These are phyloP conservation scores for Trypanosoma avium DNA, from an alignment of 208 protist species.

Conservation along the genomic window DNA sequence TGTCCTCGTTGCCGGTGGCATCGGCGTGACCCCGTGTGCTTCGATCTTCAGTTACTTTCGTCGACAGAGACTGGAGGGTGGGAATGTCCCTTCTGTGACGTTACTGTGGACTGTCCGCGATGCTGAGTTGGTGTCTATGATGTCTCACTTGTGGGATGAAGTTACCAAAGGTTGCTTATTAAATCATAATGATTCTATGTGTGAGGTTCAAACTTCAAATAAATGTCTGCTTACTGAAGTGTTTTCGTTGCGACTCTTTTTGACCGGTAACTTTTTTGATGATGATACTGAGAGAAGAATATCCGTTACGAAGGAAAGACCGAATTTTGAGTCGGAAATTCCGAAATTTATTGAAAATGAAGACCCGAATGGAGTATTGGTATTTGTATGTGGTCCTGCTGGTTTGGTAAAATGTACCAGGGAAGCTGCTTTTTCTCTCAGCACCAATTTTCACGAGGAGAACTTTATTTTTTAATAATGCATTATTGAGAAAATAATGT, in stretches of 20 bases:
- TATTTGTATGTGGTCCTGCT: constrained; percentile 42
- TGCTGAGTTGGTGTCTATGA: constrained; percentile 17
- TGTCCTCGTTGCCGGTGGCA: constrained; percentile 47
- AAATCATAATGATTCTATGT: background rate
- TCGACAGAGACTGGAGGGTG: background rate
- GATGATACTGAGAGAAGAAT: background rate
- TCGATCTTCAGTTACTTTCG: constrained; percentile 37
- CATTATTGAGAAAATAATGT: background rate
- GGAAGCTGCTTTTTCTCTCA: constrained; percentile 14
- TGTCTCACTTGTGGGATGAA: constrained; percentile 20
- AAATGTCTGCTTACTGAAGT: background rate
- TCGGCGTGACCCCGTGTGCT: constrained; percentile 46
- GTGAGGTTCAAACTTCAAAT: background rate
- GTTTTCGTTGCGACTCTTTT: background rate
- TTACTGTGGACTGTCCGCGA: constrained; percentile 25
- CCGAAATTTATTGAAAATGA: background rate
- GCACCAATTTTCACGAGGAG: constrained; percentile 32
- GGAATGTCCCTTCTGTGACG: background rate
- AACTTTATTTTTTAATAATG: constrained; percentile 18
- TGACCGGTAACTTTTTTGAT: constrained; percentile 2
- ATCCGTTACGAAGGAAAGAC: constrained; percentile 13
- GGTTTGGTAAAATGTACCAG: constrained; percentile 24
- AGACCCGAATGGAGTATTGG: constrained; percentile 24
- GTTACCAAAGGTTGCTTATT: background rate
- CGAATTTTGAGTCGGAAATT: constrained; percentile 21